These are phyloP conservation scores for Mortierella alpina DNA, from an alignment of 192 early-diverging fungal genomes.

Conservation along the genomic window DNA sequence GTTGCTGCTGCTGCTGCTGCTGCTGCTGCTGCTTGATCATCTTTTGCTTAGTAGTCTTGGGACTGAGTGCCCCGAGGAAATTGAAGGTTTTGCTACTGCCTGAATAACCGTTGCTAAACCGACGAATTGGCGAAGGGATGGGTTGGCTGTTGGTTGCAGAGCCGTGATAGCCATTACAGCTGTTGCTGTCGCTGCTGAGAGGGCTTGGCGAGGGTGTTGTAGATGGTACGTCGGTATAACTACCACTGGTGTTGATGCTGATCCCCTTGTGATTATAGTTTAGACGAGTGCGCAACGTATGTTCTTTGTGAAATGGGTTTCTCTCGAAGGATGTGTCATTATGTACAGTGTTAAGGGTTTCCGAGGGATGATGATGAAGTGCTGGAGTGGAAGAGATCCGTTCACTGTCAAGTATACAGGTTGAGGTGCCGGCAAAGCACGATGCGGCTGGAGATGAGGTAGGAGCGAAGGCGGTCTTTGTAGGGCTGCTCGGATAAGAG, in stretches of 20 bases:
- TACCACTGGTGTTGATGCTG: background rate
- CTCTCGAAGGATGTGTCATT: background rate
- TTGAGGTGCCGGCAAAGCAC: too few species aligned
- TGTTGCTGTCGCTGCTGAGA: background rate
- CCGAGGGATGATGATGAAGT: background rate
- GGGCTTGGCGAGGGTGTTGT: background rate
- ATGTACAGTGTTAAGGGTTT: background rate
- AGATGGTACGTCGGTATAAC: background rate
- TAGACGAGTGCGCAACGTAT: too few species aligned
- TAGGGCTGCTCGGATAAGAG: too few species aligned
- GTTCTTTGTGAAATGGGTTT: background rate
- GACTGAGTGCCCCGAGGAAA: slow-evolving; percentile 35
- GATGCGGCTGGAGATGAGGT: too few species aligned
- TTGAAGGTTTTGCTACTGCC: slow-evolving; percentile 13
- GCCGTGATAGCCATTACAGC: background rate
- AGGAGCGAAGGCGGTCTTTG: too few species aligned
- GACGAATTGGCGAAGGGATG: background rate
- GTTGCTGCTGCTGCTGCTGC: background rate
- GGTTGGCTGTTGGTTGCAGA: background rate
- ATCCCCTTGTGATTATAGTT: slow-evolving; percentile 3
- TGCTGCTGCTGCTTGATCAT: background rate
- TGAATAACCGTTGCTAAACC: background rate
- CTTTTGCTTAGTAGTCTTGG: slow-evolving; percentile 34
- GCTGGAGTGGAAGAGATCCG: background rate
- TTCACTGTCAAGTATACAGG: too few species aligned